Evolutionary conservation across 352 stramenopile genomes (phyloP).

Genomic region (Phytophthora agathidicida): DNA sequence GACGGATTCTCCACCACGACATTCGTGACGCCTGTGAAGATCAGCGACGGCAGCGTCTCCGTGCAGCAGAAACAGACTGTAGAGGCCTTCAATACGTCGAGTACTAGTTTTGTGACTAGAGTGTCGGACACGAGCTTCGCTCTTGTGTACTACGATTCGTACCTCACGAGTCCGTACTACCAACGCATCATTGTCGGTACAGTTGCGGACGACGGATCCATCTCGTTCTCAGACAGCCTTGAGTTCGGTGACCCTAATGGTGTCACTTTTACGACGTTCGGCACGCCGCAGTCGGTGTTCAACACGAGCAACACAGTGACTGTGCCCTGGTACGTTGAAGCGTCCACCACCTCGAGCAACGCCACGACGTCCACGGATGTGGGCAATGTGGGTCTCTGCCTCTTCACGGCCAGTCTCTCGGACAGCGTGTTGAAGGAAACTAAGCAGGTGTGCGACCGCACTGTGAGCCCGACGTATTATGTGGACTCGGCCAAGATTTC

Average conservation of each 20-base stretch:
- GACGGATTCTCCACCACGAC: slow-evolving; percentile 46
- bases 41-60: slow-evolving; percentile 46
- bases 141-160: slow-evolving; percentile 73
- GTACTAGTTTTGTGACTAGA: slow-evolving; percentile 70
- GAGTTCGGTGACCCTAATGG: slow-evolving; percentile 63
- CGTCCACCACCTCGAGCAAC: slow-evolving; percentile 45
- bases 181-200: slow-evolving; percentile 65
- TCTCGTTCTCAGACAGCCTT: slow-evolving; percentile 62
- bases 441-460: slow-evolving; percentile 53
- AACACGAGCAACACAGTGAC: slow-evolving; percentile 66
- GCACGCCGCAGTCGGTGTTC: slow-evolving; percentile 65
- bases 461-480: slow-evolving; percentile 72
- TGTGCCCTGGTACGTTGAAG: slow-evolving; percentile 74
- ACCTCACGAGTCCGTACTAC: slow-evolving; percentile 53
- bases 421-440: slow-evolving; percentile 28
- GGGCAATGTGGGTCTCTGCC: slow-evolving; percentile 59
- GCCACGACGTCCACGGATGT: slow-evolving; percentile 46
- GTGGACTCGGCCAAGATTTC: slow-evolving; percentile 71
- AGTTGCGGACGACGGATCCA: slow-evolving; percentile 48
- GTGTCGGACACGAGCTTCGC: slow-evolving; percentile 72
- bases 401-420: slow-evolving; percentile 53
- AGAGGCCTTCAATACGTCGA: slow-evolving; percentile 61
- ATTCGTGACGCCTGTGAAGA: slow-evolving; percentile 55
- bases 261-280: slow-evolving; percentile 51
- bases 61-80: slow-evolving; percentile 52